Percentiles rank a stretch among this genome's conserved stretches.
These are phyloP conservation scores for Blepharisma undulans DNA, from an alignment of 169 alveolate species.

Conservation along the genomic window DNA sequence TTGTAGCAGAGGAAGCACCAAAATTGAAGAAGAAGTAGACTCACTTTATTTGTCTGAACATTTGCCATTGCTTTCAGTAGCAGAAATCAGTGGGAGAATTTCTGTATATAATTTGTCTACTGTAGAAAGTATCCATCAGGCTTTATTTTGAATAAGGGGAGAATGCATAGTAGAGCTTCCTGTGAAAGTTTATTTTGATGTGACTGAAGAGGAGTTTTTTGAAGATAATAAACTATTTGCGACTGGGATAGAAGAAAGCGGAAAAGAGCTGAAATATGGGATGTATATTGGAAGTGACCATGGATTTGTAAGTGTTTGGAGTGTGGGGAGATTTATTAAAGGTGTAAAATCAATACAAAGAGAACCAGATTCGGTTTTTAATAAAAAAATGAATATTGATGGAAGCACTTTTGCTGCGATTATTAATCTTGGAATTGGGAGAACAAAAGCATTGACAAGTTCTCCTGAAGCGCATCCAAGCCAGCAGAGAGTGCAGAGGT, in stretches of 20 bases:
- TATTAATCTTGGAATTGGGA: not conserved
- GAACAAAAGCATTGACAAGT: not conserved
- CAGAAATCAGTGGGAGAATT: not conserved
- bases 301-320: not conserved
- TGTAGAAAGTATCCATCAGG: not conserved
- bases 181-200: not conserved
- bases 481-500: not conserved
- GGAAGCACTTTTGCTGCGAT: not conserved
- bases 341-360: not conserved
- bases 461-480: not conserved
- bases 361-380: not conserved
- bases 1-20: not conserved
- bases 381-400: not conserved
- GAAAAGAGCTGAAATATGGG: not conserved
- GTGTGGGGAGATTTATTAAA: not conserved
- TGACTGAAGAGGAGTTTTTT: not conserved
- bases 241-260: not conserved
- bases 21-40: not conserved
- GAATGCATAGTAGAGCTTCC: not conserved
- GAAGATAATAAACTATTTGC: not conserved
- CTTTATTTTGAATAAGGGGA: not conserved
- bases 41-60: not conserved
- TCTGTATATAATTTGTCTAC: not conserved
- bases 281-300: not conserved
- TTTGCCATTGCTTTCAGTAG: not conserved